phyloP scores from a whole-genome alignment of 2,329 filamentous ascomycete genomes.

The Fusarium sp. region DNA sequence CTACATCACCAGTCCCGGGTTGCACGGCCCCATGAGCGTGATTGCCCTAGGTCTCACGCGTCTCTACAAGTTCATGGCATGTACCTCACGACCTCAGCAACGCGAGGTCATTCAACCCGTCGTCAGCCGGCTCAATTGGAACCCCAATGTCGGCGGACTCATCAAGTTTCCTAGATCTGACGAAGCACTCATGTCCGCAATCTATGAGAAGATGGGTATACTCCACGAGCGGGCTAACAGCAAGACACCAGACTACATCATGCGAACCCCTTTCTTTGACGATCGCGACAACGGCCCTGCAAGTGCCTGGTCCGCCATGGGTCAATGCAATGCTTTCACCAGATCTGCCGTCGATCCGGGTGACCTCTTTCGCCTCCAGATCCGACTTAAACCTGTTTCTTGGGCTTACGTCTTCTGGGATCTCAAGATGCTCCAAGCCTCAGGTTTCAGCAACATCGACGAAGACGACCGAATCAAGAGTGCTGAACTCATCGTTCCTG shows the following conservation, averaged over 20 bases:
- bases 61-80: conserved; percentile 13
- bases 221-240: neutral
- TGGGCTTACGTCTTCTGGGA: conserved; percentile 33
- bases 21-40: neutral
- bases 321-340: neutral
- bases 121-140: neutral
- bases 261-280: conserved; percentile 18
- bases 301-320: conserved; percentile 3
- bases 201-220: neutral
- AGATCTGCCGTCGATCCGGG: neutral
- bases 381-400: neutral
- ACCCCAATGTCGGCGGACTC: neutral
- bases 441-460: neutral
- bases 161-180: neutral
- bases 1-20: neutral
- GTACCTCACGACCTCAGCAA: neutral
- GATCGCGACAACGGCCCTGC: conserved; percentile 15
- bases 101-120: neutral
- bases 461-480: neutral
- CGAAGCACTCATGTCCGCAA: neutral
- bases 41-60: conserved; percentile 1
- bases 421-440: conserved; percentile 11
- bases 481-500: neutral
- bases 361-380: too few relatives aligned
- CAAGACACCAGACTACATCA: neutral